Percentiles rank a stretch among this genome's conserved stretches.
phyloP scores from a whole-genome alignment of 2,329 filamentous ascomycete genomes.

The Fusarium tjaetaba region DNA sequence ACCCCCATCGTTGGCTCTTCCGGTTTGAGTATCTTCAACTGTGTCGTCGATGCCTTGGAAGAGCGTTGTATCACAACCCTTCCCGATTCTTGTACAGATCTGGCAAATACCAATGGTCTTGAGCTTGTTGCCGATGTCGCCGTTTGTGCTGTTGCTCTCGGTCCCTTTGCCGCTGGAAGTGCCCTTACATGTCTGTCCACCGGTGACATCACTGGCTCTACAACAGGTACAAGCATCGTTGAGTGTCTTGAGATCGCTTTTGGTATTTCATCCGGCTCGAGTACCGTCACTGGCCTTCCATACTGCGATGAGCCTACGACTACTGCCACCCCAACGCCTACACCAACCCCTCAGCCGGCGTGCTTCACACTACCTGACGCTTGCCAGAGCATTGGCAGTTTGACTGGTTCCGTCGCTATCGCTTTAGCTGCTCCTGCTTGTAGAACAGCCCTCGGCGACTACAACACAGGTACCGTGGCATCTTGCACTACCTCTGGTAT shows the following conservation, averaged over 20 bases:
- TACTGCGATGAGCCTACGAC: background rate
- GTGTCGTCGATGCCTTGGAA: background rate
- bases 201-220: background rate
- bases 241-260: background rate
- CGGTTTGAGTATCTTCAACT: background rate
- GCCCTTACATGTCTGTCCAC: background rate
- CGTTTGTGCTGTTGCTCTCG: background rate
- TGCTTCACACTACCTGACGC: background rate
- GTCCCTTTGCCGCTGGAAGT: background rate
- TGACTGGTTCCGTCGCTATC: background rate
- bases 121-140: background rate
- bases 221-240: background rate
- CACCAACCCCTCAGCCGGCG: background rate
- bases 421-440: background rate
- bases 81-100: background rate
- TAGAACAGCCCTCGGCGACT: background rate
- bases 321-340: background rate
- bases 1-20: background rate
- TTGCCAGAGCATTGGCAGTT: rapidly evolving
- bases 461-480: background rate
- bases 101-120: background rate
- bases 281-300: background rate
- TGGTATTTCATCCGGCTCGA: background rate
- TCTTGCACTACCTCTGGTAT: background rate
- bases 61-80: background rate